A percentile compares a stretch with the other conserved stretches of the same genome.
Conservation (phyloP, 306 rosid species). For the Neltuma alba region DNA sequence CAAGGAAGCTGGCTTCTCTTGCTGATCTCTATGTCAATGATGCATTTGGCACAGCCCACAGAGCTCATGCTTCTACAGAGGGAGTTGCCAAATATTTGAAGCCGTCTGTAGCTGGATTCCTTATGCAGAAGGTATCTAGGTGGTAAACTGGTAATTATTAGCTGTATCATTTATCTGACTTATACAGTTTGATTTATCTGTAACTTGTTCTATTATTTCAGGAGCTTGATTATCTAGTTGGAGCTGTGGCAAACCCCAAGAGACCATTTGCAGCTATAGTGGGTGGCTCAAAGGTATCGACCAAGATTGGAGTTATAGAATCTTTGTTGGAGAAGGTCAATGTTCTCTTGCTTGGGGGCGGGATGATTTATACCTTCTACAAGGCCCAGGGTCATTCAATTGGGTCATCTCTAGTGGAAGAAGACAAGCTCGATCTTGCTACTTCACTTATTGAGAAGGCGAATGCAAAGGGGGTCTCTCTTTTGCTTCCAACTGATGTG, state of each 20-base stretch:
- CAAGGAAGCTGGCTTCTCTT: conserved; percentile 91
- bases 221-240: too few relatives aligned
- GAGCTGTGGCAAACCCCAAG: conserved; percentile 86
- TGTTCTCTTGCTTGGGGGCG: conserved; percentile 87
- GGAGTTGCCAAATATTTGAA: conserved; percentile 87
- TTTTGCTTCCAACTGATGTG: conserved; percentile 93
- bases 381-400: conserved; percentile 90
- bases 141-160: neutral
- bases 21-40: conserved; percentile 94
- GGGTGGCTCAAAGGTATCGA: conserved; percentile 93
- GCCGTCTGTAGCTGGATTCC: conserved; percentile 94
- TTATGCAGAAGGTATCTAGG: conserved; percentile 87
- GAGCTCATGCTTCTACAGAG: conserved; percentile 97
- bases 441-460: conserved; percentile 82
- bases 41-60: conserved; percentile 95
- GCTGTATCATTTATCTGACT: conserved; percentile 7
- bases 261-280: conserved; percentile 96
- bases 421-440: conserved; percentile 81
- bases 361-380: conserved; percentile 93
- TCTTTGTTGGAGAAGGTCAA: conserved; percentile 85
- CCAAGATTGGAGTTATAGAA: conserved; percentile 93
- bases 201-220: conserved; percentile 26
- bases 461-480: conserved; percentile 81
- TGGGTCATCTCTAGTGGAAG: conserved; percentile 94
- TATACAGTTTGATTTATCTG: conserved; percentile 12